Evolutionary conservation across 495 filamentous ascomycete genomes (phyloP), one percentile per base, ranked within the genome.

Genomic region (Evernia prunastri): DNA sequence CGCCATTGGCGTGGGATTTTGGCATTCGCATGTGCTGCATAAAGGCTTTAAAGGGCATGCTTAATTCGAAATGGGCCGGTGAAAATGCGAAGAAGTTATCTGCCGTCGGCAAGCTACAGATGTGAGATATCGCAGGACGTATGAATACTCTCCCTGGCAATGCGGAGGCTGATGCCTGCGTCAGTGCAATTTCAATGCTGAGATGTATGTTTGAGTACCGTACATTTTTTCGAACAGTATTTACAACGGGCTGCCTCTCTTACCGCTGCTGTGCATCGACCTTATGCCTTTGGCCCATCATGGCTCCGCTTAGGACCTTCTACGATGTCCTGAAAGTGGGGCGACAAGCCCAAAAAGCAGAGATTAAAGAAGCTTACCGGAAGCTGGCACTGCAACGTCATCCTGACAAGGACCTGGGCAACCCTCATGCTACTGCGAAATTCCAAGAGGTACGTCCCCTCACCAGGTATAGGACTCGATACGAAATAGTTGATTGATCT

Each of bases 361-460:
- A 78, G 3, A 81, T 82, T 65, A 76, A 77, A 60, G 68, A 67
- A 39, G 73, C 78, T 10, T 80, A 80, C 68, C 79, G 76, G 59
- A 76, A 68, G 56, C 70, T 78, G 13, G 86, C 84, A 1, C 70
- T 87, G 58, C 82, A 79, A 63, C 74, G 72, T 67, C 86, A 88
- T 64, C 86, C 86, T 0, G 85, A 88, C 73, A 87, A 88, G 70
- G 78, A 80, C 68, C 75, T 76, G 39, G 72, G 74, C 42, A 75
- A 75, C 35, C 71, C 75, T 23, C 61, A 67, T 20, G 73, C 77
- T 8, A 65, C 64, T 18, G 74, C 80, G 49, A 73, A 80, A 31
- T 87, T 87, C 33, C 74, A 67, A 56, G 67, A 71, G 59, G 76
- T 78, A 61, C 31, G 8, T 33, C 3, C 7, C 23, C 9, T 20